These are phyloP conservation scores for Aspergillus diversus DNA, from an alignment of 495 filamentous ascomycete genomes.

Conservation along the genomic window DNA sequence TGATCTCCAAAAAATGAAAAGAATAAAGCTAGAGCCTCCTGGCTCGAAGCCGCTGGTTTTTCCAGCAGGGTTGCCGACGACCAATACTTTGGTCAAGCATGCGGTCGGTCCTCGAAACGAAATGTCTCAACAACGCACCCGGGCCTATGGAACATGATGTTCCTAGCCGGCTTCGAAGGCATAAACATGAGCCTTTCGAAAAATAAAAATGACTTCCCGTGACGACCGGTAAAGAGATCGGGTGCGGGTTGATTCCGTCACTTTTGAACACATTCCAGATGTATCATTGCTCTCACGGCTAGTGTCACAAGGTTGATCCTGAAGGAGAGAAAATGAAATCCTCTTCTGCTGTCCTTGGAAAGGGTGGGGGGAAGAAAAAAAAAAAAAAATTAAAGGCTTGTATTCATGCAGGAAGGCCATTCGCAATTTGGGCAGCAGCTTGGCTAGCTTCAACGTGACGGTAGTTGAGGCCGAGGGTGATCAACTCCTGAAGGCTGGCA, in stretches of 20 bases:
- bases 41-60: background rate
- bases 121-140: conserved; percentile 2
- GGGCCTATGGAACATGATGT: conserved; percentile 9
- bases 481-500: conserved; percentile 52
- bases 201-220: conserved; percentile 15
- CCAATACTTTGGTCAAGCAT: background rate
- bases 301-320: conserved; percentile 16
- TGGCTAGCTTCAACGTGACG: conserved; percentile 52
- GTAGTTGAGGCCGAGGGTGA: conserved; percentile 49
- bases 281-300: conserved; percentile 18
- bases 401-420: conserved; percentile 43
- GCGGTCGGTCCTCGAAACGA: background rate
- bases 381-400: conserved; percentile 11
- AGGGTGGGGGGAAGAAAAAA: background rate
- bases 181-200: conserved; percentile 8
- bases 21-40: background rate
- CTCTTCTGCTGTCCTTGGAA: background rate
- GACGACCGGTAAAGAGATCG: conserved; percentile 7
- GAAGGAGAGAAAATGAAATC: conserved; percentile 1
- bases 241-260: conserved; percentile 12
- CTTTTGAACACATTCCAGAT: conserved; percentile 6
- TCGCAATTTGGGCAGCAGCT: conserved; percentile 40
- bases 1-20: conserved; percentile 8
- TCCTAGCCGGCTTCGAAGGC: conserved; percentile 1
- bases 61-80: background rate